Evolutionary conservation across 225 moss, liverwort and hornwort genomes (phyloP), one percentile per base, ranked within the genome.

Genomic region (Climacium dendroides): DNA sequence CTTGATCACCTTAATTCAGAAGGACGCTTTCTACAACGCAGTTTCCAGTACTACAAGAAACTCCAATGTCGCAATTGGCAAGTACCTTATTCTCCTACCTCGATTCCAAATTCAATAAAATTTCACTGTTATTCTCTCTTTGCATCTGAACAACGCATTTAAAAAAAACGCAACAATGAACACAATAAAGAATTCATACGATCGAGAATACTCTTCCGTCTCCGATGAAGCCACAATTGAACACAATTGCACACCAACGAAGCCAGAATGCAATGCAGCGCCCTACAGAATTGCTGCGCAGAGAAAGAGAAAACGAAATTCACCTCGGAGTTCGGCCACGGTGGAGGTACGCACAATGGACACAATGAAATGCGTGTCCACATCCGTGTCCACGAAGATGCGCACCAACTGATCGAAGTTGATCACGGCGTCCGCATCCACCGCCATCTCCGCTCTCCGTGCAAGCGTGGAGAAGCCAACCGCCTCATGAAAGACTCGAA

Each of bases 261-360:
- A 50, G 11, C 48, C 48, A 64, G 25, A 15, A 50, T 64, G 35
- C 83, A 57, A 57, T 52, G 29, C 32, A 70, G 73, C 69, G 15
- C 39, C 39, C 1, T 7, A 71, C 15, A 15, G 8, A 79, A 22
- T 10, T 45, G 5, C 22, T 54, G 16, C 54, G n/a, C 22, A 64
- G 25, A 64, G 60, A 35, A 26, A 35, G 28, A 35, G 47, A 11
- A 8, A 54, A 37, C 10, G 48, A 48, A 61, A 43, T 28, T 85
- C 66, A 93, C 93, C 93, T 93, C 93, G 90, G 35, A 93, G 91
- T 35, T 93, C 90, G 48, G 83, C 83, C 60, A 93, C 85, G 32
- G 91, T 87, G 57, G 90, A 87, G 60, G 90, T 89, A 37, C 90
- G 91, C 34, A 28, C 25, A 17, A 87, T 70, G 5, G 90, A 93